phyloP scores from a whole-genome alignment of 2,329 filamentous ascomycete genomes.

The Nannizziopsis arthrosporioides region DNA sequence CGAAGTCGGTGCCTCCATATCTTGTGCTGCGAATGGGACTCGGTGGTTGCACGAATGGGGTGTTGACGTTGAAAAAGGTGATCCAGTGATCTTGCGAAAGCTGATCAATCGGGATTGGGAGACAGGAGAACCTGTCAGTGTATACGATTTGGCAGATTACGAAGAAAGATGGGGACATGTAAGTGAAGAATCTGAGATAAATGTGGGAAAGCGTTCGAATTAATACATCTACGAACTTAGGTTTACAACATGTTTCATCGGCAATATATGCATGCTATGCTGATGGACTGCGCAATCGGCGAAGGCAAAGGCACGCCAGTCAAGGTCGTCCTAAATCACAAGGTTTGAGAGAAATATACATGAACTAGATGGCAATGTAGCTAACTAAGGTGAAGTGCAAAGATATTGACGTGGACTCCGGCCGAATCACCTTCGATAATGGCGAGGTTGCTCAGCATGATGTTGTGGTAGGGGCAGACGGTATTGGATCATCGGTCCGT shows the following conservation, averaged over 20 bases:
- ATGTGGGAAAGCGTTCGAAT: neutral
- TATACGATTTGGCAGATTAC: conserved; percentile 54
- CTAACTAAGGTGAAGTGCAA: conserved; percentile 29
- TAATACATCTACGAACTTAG: conserved; percentile 1
- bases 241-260: conserved; percentile 60
- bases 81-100: conserved; percentile 53
- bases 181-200: conserved; percentile 8
- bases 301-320: conserved; percentile 45
- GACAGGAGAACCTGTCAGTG: conserved; percentile 53
- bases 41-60: conserved; percentile 59
- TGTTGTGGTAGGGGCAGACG: conserved; percentile 53
- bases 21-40: conserved; percentile 58
- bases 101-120: conserved; percentile 61
- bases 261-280: conserved; percentile 56
- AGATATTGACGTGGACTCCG: conserved; percentile 42
- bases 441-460: conserved; percentile 43
- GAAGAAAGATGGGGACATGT: conserved; percentile 52
- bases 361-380: neutral
- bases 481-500: conserved; percentile 55
- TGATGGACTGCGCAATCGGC: conserved; percentile 48
- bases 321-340: conserved; percentile 46
- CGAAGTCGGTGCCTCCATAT: conserved; percentile 56
- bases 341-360: conserved; percentile 26
- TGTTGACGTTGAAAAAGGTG: conserved; percentile 52
- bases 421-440: conserved; percentile 44